phyloP scores from a whole-genome alignment of 768 basidiomycete species.

The Cystobasidium onofrii region DNA sequence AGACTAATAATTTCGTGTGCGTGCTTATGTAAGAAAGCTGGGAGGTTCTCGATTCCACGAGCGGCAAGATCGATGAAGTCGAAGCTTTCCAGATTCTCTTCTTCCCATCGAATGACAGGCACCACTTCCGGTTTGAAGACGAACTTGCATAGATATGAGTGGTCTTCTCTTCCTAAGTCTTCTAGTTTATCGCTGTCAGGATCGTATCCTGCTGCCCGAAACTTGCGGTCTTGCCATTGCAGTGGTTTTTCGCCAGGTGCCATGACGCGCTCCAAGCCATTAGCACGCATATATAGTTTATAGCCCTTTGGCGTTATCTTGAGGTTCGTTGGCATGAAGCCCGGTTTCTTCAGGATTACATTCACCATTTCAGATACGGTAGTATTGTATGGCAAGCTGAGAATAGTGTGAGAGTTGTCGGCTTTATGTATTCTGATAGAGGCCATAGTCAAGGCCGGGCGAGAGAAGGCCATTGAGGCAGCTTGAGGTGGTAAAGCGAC shows the following conservation, averaged over 20 bases:
- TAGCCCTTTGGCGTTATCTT: conserved; percentile 15
- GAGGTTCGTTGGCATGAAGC: conserved; percentile 13
- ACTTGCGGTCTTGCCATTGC: conserved; percentile 67
- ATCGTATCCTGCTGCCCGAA: conserved; percentile 84
- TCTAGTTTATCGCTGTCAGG: conserved; percentile 65
- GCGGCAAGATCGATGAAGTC: conserved; percentile 74
- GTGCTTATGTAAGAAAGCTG: conserved; percentile 72
- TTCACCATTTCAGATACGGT: conserved; percentile 23
- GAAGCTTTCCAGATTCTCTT: conserved; percentile 70
- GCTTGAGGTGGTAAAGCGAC: not conserved
- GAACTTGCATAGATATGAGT: conserved; percentile 79
- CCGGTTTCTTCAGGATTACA: conserved; percentile 29
- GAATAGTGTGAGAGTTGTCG: conserved; percentile 32
- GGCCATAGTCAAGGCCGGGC: not conserved
- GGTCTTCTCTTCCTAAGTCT: conserved; percentile 64
- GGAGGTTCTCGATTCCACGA: conserved; percentile 73
- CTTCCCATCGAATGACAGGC: conserved; percentile 34
- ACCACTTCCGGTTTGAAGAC: conserved; percentile 59
- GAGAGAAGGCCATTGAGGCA: not conserved
- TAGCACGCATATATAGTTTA: conserved; percentile 40
- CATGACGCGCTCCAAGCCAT: conserved; percentile 63
- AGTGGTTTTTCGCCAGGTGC: conserved; percentile 73
- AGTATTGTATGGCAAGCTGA: conserved; percentile 25
- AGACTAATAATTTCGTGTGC: conserved; percentile 76
- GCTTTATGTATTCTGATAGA: conserved; percentile 28